Percentiles rank a stretch among this genome's conserved stretches.
phyloP scores from a whole-genome alignment of 306 rosid species.

The Citrullus mucosospermus region DNA sequence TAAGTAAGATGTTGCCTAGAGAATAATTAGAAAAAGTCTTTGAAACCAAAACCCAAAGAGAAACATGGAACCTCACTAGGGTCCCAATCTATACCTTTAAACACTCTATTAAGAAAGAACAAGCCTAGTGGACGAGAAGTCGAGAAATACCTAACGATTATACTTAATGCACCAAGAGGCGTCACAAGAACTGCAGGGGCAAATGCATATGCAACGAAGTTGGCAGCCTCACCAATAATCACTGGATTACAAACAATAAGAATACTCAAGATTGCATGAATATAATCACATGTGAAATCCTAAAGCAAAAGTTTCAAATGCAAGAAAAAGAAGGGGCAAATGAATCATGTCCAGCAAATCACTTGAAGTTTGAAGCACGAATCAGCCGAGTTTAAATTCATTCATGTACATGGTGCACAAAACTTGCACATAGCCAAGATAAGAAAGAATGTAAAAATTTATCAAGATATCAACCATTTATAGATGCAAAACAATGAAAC shows the following conservation, averaged over 20 bases:
- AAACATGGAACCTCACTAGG: too few species aligned
- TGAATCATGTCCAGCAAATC: not conserved
- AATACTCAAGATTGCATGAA: slow-evolving; percentile 29
- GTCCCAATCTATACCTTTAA: too few species aligned
- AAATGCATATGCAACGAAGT: slow-evolving; percentile 79
- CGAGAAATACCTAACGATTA: slow-evolving; percentile 56
- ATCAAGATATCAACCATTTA: not conserved
- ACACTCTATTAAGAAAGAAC: not conserved
- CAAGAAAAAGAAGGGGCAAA: not conserved
- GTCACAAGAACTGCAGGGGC: slow-evolving; percentile 89
- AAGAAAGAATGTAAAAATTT: not conserved
- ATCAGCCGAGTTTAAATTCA: not conserved
- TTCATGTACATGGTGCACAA: not conserved
- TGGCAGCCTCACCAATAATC: slow-evolving; percentile 82
- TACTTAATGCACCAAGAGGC: slow-evolving; percentile 89
- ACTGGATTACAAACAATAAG: slow-evolving; percentile 43
- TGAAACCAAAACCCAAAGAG: too few species aligned
- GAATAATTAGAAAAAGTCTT: too few species aligned
- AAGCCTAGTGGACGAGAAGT: slow-evolving; percentile 5
- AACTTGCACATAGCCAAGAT: slow-evolving; percentile 9
- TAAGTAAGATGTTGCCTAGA: too few species aligned
- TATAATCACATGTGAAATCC: slow-evolving; percentile 3
- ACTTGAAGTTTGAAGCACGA: not conserved
- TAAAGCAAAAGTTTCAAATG: not conserved
- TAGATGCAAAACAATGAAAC: not conserved